Base-by-base conservation (phyloP, 495 filamentous ascomycete genomes). In the Penicillium canariense region DNA sequence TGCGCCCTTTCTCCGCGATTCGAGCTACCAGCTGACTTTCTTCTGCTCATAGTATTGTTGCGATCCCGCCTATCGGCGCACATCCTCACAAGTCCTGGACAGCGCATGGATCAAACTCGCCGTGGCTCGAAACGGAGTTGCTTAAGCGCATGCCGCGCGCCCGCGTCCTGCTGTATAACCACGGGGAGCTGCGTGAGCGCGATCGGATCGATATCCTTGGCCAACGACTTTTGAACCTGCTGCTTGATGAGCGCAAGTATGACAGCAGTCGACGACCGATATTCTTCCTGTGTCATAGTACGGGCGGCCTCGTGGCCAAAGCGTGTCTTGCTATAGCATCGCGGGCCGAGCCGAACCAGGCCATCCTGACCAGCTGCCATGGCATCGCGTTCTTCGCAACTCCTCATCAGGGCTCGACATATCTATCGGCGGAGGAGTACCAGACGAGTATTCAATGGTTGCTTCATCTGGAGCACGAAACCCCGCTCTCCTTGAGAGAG, bases 271-370 rank as follows among this genome's bases (percentile, higher is more conserved):
- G 61, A 17, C 70, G 84, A 1, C 84, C 83, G 1, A 62, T 87
- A 1, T 81, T 87, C 56, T 85, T 87, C 59, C 73, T 88, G 18
- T 85, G 77, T 27, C 85, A 87, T 45, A 86, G 84, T 56, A 84
- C 86, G 6, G 84, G 85, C 5, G 85, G 84, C 3, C 65, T 85
- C 44, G 81, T 85, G 2, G 81, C 72, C 4, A 87, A 85, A 64
- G 60, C 68, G 18, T 81, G 80, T n/a, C 60, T 85, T n/a, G 69
- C 78, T 4, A 66, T 69, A 32, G 81, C 81, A 14, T 77, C 66
- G 46, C 69, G 69, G 43, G 61, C 63, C 45, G 56, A 68, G 50
- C 59, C 60, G 63, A 70, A 36, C 38, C 59, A 57, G 63, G 73
- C 74, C 4, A 72, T 87, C 11, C 71, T 78, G 27, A 75, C 74